Percentiles rank a stretch among this genome's conserved stretches.
These are phyloP conservation scores for Picochlorum sp. DNA, from an alignment of 139 green algal species.

Conservation along the genomic window DNA sequence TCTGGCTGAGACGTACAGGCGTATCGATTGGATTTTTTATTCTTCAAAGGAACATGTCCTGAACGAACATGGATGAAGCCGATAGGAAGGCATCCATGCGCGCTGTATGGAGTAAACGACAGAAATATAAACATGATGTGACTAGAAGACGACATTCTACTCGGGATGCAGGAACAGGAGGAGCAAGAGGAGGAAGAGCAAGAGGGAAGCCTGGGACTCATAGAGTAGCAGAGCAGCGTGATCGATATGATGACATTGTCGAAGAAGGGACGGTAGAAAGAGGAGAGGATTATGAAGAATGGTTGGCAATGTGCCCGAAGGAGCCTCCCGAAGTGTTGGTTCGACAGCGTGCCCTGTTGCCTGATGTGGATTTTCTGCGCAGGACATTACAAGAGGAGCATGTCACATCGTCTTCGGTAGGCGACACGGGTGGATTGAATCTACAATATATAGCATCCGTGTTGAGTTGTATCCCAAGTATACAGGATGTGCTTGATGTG, in stretches of 20 bases:
- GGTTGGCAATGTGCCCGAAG: background rate
- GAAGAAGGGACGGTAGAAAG: background rate
- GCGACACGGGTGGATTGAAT: no score
- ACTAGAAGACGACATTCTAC: background rate
- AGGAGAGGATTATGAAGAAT: background rate
- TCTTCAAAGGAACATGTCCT: no score
- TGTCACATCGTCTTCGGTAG: no score
- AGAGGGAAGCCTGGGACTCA: background rate
- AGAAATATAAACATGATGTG: slow-evolving; percentile 27
- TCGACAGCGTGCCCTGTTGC: background rate
- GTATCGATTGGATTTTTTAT: no score
- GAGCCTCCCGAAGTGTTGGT: background rate
- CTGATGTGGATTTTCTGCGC: background rate
- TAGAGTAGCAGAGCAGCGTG: background rate
- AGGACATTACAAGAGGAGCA: background rate
- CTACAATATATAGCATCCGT: no score
- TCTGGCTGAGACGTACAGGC: no score
- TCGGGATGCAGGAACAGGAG: background rate
- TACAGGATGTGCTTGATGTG: no score
- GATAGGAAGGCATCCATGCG: background rate
- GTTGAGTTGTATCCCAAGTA: no score
- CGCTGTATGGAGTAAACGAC: background rate
- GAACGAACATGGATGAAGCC: background rate
- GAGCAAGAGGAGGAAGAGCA: background rate
- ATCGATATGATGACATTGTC: background rate